A percentile compares a stretch with the other conserved stretches of the same genome.
These are phyloP conservation scores for Aphanomyces euteiches DNA, from an alignment of 352 stramenopile genomes.

Conservation along the genomic window DNA sequence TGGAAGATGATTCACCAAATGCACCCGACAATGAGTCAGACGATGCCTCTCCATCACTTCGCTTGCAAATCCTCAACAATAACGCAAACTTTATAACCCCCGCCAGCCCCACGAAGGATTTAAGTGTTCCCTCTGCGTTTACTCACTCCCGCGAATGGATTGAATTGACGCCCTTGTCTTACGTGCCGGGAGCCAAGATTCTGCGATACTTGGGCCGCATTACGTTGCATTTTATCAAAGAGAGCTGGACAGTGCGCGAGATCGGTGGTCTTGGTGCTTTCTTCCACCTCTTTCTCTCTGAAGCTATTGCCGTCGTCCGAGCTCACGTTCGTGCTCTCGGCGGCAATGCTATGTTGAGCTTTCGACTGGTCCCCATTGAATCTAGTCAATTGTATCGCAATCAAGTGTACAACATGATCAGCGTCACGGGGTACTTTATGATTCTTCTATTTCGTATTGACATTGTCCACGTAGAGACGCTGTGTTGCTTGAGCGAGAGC, in stretches of 20 bases:
- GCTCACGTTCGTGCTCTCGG: slow-evolving; percentile 77
- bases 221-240: slow-evolving; percentile 88
- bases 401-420: slow-evolving; percentile 91
- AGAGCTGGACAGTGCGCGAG: slow-evolving; percentile 85
- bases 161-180: slow-evolving; percentile 74
- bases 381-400: slow-evolving; percentile 85
- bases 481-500: slow-evolving; percentile 23
- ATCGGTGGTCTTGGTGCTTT: slow-evolving; percentile 80
- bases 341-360: slow-evolving; percentile 84
- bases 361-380: slow-evolving; percentile 82
- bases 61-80: slow-evolving; percentile 26
- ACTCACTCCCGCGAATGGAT: slow-evolving; percentile 73
- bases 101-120: not conserved
- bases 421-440: slow-evolving; percentile 80
- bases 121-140: slow-evolving; percentile 13
- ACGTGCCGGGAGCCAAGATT: slow-evolving; percentile 69
- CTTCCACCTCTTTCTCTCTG: slow-evolving; percentile 83
- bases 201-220: slow-evolving; percentile 77
- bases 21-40: slow-evolving; percentile 2
- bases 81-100: slow-evolving; percentile 31
- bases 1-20: slow-evolving; percentile 30
- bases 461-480: slow-evolving; percentile 16
- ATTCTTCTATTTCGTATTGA: slow-evolving; percentile 32
- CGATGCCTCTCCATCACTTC: slow-evolving; percentile 32
- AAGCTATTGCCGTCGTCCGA: slow-evolving; percentile 82